Conservation (phyloP, 352 stramenopile genomes). For the Phytopythium oedochilum region DNA sequence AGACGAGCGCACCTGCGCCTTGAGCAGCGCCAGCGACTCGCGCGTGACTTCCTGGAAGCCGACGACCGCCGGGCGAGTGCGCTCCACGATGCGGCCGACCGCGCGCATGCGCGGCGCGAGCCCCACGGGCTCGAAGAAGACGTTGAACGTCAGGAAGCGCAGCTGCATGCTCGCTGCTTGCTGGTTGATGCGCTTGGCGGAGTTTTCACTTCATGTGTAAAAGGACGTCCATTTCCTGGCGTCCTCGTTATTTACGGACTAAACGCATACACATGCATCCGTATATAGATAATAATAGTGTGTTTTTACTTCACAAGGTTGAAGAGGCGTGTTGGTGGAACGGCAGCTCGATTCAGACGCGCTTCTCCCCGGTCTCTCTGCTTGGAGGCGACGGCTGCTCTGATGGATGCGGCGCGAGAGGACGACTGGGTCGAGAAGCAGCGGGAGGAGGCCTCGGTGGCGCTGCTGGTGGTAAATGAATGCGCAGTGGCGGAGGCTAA, state of each 20-base stretch:
- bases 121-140: slow-evolving; percentile 68
- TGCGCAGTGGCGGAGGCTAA: not conserved
- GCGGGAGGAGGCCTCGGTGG: not conserved
- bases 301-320: too few species aligned
- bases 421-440: not conserved
- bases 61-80: slow-evolving; percentile 51
- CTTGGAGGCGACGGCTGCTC: too few species aligned
- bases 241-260: too few species aligned
- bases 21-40: slow-evolving; percentile 52
- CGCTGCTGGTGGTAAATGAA: not conserved
- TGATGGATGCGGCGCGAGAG: not conserved
- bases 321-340: too few species aligned
- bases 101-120: slow-evolving; percentile 57
- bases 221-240: too few species aligned
- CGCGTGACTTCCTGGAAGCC: slow-evolving; percentile 79
- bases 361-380: too few species aligned
- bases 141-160: slow-evolving; percentile 68
- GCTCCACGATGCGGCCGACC: slow-evolving; percentile 46
- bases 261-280: too few species aligned
- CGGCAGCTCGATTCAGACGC: not conserved
- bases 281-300: too few species aligned
- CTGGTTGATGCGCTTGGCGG: too few species aligned
- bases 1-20: slow-evolving; percentile 16
- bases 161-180: slow-evolving; percentile 28
- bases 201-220: too few species aligned